phyloP scores from a whole-genome alignment of 2,329 filamentous ascomycete genomes.

The Tolypocladium amazonense region DNA sequence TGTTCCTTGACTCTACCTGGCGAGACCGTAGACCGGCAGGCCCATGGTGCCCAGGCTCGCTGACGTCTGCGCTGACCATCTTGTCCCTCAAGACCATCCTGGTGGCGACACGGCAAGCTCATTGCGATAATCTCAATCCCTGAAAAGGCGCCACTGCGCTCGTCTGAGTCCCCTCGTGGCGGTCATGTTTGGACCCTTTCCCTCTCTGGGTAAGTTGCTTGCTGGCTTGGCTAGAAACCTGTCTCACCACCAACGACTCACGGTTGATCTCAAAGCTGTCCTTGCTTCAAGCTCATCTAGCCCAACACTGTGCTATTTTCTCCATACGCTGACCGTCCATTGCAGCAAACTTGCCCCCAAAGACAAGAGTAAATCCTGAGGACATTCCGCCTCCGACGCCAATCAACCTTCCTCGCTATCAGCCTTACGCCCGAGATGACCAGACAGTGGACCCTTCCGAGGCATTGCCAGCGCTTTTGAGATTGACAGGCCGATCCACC shows the following conservation, averaged over 20 bases:
- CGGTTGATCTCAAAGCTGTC: neutral
- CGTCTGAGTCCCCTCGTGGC: constrained; percentile 7
- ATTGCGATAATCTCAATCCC: neutral
- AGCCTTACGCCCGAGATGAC: constrained; percentile 24
- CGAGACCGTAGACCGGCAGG: neutral
- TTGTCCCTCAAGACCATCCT: neutral
- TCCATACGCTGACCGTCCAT: constrained; percentile 6
- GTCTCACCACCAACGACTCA: neutral
- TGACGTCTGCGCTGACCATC: neutral
- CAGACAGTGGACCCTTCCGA: constrained; percentile 14
- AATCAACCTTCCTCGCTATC: constrained; percentile 37
- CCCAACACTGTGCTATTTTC: constrained; percentile 1
- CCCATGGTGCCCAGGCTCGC: neutral
- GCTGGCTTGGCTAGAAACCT: neutral
- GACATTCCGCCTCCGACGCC: constrained; percentile 48
- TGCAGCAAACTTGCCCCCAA: constrained; percentile 17
- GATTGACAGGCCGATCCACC: constrained; percentile 40
- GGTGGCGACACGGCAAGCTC: neutral
- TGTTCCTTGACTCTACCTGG: neutral
- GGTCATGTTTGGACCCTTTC: constrained; percentile 33
- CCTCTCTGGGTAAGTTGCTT: constrained; percentile 26
- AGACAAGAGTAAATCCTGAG: constrained; percentile 28
- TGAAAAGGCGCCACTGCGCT: neutral
- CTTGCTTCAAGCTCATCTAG: neutral
- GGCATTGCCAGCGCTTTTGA: constrained; percentile 39